A percentile compares a stretch with the other conserved stretches of the same genome.
Evolutionary conservation across 2,329 filamentous ascomycete species (phyloP).

Genomic region (Botrytis medusae): DNA sequence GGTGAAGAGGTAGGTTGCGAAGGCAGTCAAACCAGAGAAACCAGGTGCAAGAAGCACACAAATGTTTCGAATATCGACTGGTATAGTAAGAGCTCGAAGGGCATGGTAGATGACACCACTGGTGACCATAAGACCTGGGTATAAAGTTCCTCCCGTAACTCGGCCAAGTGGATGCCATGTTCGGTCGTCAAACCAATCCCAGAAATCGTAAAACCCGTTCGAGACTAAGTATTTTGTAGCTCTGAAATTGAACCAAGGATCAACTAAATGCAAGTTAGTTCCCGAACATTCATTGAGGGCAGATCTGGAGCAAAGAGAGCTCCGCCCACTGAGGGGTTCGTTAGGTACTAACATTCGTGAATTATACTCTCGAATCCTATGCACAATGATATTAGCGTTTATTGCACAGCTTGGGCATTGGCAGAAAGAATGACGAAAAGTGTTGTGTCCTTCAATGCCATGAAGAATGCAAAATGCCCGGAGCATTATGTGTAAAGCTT

Average conservation of each 20-base stretch:
- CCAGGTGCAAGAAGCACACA: conserved; percentile 93
- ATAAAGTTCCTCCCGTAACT: conserved; percentile 97
- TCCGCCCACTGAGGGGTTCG: conserved; percentile 23
- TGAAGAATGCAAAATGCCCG: not conserved
- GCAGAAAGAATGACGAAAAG: not conserved
- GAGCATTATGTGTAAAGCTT: conserved; percentile 17
- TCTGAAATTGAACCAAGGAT: conserved; percentile 99
- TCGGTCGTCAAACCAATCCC: conserved; percentile 99
- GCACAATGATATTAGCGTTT: conserved; percentile 36
- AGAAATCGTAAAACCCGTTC: conserved; percentile 98
- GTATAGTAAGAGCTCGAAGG: conserved; percentile 82
- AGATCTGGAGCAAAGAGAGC: conserved; percentile 23
- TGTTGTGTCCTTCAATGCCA: not conserved
- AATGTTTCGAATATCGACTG: conserved; percentile 97
- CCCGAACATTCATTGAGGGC: conserved; percentile 33
- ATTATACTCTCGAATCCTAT: conserved; percentile 97
- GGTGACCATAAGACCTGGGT: conserved; percentile 98
- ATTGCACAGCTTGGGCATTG: conserved; percentile 12
- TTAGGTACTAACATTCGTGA: conserved; percentile 81
- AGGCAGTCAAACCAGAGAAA: conserved; percentile 91
- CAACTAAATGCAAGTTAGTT: conserved; percentile 61
- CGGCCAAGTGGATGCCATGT: conserved; percentile 99
- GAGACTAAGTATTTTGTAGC: conserved; percentile 96
- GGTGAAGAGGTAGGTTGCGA: conserved; percentile 91
- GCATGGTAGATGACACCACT: conserved; percentile 95